Conservation (phyloP, 345 rosid species). For the Cochlearia excelsa region DNA sequence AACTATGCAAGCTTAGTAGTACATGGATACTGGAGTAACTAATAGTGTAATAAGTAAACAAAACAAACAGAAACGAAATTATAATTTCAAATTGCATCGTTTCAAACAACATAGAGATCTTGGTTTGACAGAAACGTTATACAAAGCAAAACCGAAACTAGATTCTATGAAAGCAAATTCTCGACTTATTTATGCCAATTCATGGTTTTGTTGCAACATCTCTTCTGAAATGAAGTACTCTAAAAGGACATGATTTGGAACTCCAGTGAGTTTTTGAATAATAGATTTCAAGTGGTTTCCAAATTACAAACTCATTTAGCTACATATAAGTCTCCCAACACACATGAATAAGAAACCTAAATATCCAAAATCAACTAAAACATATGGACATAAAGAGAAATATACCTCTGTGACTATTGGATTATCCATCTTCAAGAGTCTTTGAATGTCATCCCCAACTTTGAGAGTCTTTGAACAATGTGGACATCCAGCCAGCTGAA, state of each 20-base stretch:
- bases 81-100: slow-evolving; percentile 1
- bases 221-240: slow-evolving; percentile 11
- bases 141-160: slow-evolving; percentile 2
- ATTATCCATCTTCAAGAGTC: slow-evolving; percentile 44
- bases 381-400: slow-evolving; percentile 11
- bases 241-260: background rate
- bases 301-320: slow-evolving; percentile 17
- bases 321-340: background rate
- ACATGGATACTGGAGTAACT: background rate
- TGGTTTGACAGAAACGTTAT: slow-evolving; percentile 5
- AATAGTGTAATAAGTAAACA: slow-evolving; percentile 2
- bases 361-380: slow-evolving; percentile 16
- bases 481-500: slow-evolving; percentile 68
- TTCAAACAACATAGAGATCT: slow-evolving; percentile 14
- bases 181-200: slow-evolving; percentile 1
- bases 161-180: slow-evolving; percentile 3
- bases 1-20: background rate
- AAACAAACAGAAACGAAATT: slow-evolving; percentile 7
- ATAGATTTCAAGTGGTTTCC: slow-evolving; percentile 11
- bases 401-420: slow-evolving; percentile 62
- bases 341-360: slow-evolving; percentile 1
- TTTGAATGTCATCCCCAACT: slow-evolving; percentile 52
- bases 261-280: slow-evolving; percentile 1
- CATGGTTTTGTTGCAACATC: slow-evolving; percentile 20
- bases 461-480: slow-evolving; percentile 63